Evolutionary conservation across 495 filamentous ascomycete species (phyloP), one percentile per base, ranked within the genome.

Genomic region (Bryoglossum gracile): DNA sequence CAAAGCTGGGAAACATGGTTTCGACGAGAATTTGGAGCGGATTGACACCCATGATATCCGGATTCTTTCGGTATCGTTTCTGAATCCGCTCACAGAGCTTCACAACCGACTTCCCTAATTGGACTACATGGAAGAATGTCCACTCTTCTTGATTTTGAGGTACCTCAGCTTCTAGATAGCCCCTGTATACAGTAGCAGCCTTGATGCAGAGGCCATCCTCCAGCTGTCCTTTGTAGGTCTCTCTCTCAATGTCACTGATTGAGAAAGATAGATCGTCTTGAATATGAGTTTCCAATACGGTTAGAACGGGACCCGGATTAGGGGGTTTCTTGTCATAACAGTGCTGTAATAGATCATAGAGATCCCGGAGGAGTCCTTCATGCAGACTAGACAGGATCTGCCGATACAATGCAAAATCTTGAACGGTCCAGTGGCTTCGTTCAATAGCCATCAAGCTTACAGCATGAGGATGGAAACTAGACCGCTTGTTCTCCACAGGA

Each of bases 311-410:
- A 13, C 87, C 89, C 28, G 89, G 75, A 23, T 72, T 73, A 2
- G 88, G 88, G 8, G 85, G 77, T 56, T 95, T 95, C n/a, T 73
- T 55, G 47, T 96, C 86, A 62, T 87, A 99, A 56, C 88, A 94
- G 57, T 86, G 82, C 69, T 89, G 83, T 62, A 96, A 72, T 11
- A 84, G 70, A 43, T 88, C 84, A 66, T 86, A 96, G 18, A 99
- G 74, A 52, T 97, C 94, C 36, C 94, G 78, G 39, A 95, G 68
- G 30, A 99, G 65, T 13, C 82, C 81, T 49, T 94, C 89, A 56
- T 97, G 80, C 9, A 96, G 66, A 47, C 79, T 79, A 28, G 75
- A 70, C 1, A 97, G 72, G 17, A 86, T 74, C 55, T 84, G 77
- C 52, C 84, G 86, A 68, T 89, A 87, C 21, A 83, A 65, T 3